Evolutionary conservation across 495 filamentous ascomycete species (phyloP).

Genomic region (Aspergillus taichungensis): DNA sequence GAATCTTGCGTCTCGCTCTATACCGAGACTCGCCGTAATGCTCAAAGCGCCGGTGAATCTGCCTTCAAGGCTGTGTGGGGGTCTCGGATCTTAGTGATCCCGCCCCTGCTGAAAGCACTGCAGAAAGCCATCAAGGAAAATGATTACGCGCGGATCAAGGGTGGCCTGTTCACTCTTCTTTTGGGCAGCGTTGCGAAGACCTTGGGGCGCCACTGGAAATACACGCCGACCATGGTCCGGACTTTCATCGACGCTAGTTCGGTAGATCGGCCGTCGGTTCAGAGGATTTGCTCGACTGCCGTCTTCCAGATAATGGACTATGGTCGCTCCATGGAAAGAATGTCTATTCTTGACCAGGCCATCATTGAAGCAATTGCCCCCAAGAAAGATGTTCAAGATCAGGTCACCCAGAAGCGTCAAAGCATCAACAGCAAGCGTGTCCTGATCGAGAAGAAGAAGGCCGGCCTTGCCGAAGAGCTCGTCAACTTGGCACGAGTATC

Average conservation of each 20-base stretch:
- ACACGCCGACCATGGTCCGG: slow-evolving; percentile 74
- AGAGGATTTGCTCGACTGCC: slow-evolving; percentile 74
- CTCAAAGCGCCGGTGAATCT: slow-evolving; percentile 85
- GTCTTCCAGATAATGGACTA: slow-evolving; percentile 87
- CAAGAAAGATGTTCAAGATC: slow-evolving; percentile 49
- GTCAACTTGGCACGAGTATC: slow-evolving; percentile 65
- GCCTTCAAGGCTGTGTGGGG: slow-evolving; percentile 89
- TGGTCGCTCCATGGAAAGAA: slow-evolving; percentile 70
- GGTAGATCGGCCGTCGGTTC: slow-evolving; percentile 88
- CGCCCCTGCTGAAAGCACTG: slow-evolving; percentile 69
- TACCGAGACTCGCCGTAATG: slow-evolving; percentile 87
- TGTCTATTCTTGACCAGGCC: slow-evolving; percentile 75
- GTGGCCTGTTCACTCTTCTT: slow-evolving; percentile 79
- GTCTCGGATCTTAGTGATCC: slow-evolving; percentile 77
- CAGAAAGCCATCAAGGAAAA: slow-evolving; percentile 72
- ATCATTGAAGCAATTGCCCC: slow-evolving; percentile 68
- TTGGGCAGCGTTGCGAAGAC: slow-evolving; percentile 87
- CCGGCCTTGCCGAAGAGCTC: slow-evolving; percentile 68
- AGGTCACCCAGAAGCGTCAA: slow-evolving; percentile 57
- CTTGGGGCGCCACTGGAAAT: slow-evolving; percentile 83
- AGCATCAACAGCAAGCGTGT: slow-evolving; percentile 64
- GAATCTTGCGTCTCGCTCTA: slow-evolving; percentile 90
- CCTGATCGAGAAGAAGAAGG: slow-evolving; percentile 74
- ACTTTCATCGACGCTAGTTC: slow-evolving; percentile 83
- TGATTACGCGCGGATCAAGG: slow-evolving; percentile 87